phyloP scores from a whole-genome alignment of 225 moss, liverwort and hornwort species.

The Polytrichum formosum region DNA sequence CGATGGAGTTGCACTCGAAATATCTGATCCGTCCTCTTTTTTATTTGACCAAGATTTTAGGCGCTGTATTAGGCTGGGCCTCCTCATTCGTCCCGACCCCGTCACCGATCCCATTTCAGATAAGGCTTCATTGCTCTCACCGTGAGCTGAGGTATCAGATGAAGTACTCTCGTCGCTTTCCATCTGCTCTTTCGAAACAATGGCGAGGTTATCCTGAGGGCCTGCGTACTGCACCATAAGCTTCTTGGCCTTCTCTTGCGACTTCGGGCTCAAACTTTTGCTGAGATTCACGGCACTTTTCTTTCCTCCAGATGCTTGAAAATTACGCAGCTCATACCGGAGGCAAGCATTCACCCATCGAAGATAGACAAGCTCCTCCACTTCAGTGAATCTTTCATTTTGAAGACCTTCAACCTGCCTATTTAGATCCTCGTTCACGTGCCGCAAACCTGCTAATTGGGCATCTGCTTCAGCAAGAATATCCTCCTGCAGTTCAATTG shows the following conservation, averaged over 20 bases:
- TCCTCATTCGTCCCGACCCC: conserved; percentile 29
- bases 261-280: conserved; percentile 70
- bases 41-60: conserved; percentile 66
- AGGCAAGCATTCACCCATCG: conserved; percentile 89
- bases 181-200: conserved; percentile 30
- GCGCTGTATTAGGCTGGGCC: conserved; percentile 57
- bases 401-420: conserved; percentile 81
- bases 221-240: conserved; percentile 73
- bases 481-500: conserved; percentile 43
- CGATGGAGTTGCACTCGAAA: conserved; percentile 7
- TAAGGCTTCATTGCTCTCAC: conserved; percentile 50
- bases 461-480: conserved; percentile 63
- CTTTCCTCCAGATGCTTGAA: conserved; percentile 41
- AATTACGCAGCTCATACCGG: conserved; percentile 71
- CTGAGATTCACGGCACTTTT: conserved; percentile 58
- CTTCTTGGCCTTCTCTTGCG: conserved; percentile 62
- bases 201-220: conserved; percentile 36
- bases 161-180: conserved; percentile 55
- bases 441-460: conserved; percentile 51
- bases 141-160: conserved; percentile 34
- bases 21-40: conserved; percentile 32
- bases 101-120: conserved; percentile 30
- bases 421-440: conserved; percentile 66
- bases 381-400: conserved; percentile 80
- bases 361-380: conserved; percentile 84